phyloP scores from a whole-genome alignment of 2,329 filamentous ascomycete species.

The Boeremia lycopersici region DNA sequence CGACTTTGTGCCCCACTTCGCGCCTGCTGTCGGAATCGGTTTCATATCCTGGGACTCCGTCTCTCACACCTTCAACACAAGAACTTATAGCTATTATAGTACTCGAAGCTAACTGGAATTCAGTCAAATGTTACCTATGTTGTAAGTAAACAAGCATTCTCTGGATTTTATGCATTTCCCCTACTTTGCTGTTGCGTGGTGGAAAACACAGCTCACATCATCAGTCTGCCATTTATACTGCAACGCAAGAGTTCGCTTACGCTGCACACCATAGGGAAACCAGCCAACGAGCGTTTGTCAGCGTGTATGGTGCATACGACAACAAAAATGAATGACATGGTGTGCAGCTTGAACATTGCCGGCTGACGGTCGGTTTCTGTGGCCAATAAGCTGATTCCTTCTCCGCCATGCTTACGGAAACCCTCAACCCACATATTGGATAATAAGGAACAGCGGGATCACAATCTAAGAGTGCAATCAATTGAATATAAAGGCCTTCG shows the following conservation, averaged over 20 bases:
- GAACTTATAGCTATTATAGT: no score
- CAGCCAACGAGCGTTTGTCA: no score
- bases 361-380: neutral
- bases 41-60: neutral
- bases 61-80: no score
- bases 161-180: no score
- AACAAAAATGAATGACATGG: neutral
- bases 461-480: neutral
- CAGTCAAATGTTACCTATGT: no score
- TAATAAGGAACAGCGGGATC: conserved; percentile 5
- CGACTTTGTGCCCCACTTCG: neutral
- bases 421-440: neutral
- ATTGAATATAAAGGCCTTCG: neutral
- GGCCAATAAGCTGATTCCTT: neutral
- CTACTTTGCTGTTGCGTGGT: no score
- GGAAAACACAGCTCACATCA: no score
- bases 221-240: no score
- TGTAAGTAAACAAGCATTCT: no score
- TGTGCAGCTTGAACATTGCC: neutral
- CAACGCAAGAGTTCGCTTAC: no score
- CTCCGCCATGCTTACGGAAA: conserved; percentile 4
- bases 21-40: neutral
- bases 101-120: no score
- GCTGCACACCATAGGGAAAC: no score
- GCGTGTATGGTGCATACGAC: neutral